Percentiles rank a stretch among this genome's conserved stretches.
These are phyloP conservation scores for Colletotrichum truncatum DNA, from an alignment of 2,329 filamentous ascomycete genomes.

Conservation along the genomic window DNA sequence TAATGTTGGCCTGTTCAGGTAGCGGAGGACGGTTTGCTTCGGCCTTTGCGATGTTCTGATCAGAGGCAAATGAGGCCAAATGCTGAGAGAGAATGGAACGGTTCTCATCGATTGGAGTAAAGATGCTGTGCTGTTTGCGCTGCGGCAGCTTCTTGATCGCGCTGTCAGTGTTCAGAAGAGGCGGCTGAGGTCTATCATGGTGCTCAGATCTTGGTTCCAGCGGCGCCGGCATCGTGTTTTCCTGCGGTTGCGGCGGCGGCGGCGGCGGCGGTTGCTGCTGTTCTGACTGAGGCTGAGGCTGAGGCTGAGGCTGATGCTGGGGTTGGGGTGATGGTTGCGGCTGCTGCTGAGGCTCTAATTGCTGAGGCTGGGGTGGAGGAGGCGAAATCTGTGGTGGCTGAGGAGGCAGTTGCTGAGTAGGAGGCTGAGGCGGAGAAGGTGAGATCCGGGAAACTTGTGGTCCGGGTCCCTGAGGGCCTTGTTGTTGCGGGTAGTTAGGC, in stretches of 20 bases:
- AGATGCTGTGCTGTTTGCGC: slow-evolving; percentile 90
- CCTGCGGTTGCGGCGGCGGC: slow-evolving; percentile 56
- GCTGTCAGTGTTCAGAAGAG: slow-evolving; percentile 58
- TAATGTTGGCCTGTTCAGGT: slow-evolving; percentile 28
- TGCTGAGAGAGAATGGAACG: slow-evolving; percentile 89
- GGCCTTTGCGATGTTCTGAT: slow-evolving; percentile 51
- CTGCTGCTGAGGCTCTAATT: slow-evolving; percentile 40
- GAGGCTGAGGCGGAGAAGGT: slow-evolving; percentile 67
- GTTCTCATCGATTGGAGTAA: slow-evolving; percentile 95
- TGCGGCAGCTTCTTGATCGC: slow-evolving; percentile 73
- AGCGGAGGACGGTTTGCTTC: slow-evolving; percentile 39
- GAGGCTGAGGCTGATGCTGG: slow-evolving; percentile 50
- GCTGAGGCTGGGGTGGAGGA: slow-evolving; percentile 58
- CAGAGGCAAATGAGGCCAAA: slow-evolving; percentile 72
- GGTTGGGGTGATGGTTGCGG: slow-evolving; percentile 42
- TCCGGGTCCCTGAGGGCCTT: slow-evolving; percentile 59
- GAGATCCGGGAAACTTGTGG: slow-evolving; percentile 58
- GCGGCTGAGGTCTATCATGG: slow-evolving; percentile 55
- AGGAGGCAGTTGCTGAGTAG: slow-evolving; percentile 59
- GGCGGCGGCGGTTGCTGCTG: slow-evolving; percentile 49
- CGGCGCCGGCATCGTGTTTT: slow-evolving; percentile 60
- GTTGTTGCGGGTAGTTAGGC: slow-evolving; percentile 65
- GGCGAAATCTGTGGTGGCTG: slow-evolving; percentile 62
- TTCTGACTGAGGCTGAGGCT: slow-evolving; percentile 47
- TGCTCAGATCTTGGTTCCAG: slow-evolving; percentile 57